A percentile compares a stretch with the other conserved stretches of the same genome.
These are phyloP conservation scores for Stevia rebaudiana DNA, from an alignment of 140 eudicot genomes.

Conservation along the genomic window DNA sequence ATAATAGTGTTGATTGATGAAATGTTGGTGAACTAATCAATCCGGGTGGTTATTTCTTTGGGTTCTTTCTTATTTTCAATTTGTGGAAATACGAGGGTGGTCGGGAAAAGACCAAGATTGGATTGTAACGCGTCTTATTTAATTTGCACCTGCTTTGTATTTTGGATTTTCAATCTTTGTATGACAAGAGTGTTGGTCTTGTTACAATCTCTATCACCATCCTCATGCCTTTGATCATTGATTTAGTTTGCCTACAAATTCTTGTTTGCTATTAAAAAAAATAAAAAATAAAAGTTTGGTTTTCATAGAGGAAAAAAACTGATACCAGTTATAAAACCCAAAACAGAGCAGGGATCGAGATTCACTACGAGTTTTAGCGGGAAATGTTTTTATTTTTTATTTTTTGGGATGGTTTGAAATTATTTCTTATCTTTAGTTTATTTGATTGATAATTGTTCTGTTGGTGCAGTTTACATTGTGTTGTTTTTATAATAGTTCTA, in stretches of 20 bases:
- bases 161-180: slow-evolving; percentile 16
- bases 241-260: not conserved
- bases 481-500: too few relatives aligned
- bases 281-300: too few relatives aligned
- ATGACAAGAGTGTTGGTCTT: not conserved
- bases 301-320: too few relatives aligned
- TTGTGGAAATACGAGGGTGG: slow-evolving; percentile 28
- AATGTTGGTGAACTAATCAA: slow-evolving; percentile 20
- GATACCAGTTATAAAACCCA: too few relatives aligned
- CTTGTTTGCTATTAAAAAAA: not conserved
- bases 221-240: not conserved
- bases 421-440: too few relatives aligned
- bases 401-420: too few relatives aligned
- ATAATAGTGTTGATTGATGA: slow-evolving; percentile 18
- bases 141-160: slow-evolving; percentile 25
- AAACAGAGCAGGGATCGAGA: too few relatives aligned
- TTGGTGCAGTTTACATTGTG: too few relatives aligned
- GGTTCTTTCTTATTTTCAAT: slow-evolving; percentile 5
- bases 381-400: too few relatives aligned
- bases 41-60: slow-evolving; percentile 24
- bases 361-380: too few relatives aligned
- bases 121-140: slow-evolving; percentile 28
- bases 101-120: slow-evolving; percentile 14
- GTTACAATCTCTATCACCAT: not conserved
- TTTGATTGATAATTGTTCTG: too few relatives aligned